A percentile compares a stretch with the other conserved stretches of the same genome.
phyloP scores from a whole-genome alignment of 805 yeast genomes.

The Zygotorulaspora chibaensis region DNA sequence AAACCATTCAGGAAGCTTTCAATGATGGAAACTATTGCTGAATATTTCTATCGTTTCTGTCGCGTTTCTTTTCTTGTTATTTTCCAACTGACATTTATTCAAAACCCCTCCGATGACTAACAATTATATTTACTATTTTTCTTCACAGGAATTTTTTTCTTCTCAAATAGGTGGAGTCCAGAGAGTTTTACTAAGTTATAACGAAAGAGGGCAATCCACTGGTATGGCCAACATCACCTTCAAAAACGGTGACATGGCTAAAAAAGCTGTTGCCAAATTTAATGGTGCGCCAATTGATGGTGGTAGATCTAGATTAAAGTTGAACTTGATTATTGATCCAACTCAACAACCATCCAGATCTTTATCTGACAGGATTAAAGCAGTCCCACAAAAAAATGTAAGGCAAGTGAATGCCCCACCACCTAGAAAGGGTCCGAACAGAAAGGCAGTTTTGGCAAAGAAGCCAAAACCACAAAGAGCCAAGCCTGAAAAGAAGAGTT shows the following conservation, averaged over 20 bases:
- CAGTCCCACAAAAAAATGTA: slow-evolving; percentile 22
- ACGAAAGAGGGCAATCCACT: slow-evolving; percentile 82
- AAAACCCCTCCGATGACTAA: slow-evolving; percentile 11
- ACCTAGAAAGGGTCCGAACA: slow-evolving; percentile 32
- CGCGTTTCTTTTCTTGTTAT: slow-evolving; percentile 3
- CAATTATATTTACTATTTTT: slow-evolving; percentile 17
- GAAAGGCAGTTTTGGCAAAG: slow-evolving; percentile 36
- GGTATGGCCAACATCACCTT: slow-evolving; percentile 90
- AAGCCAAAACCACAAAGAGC: slow-evolving; percentile 35
- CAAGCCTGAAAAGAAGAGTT: slow-evolving; percentile 59
- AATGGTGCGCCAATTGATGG: slow-evolving; percentile 92
- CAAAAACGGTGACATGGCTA: slow-evolving; percentile 63
- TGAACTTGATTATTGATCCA: slow-evolving; percentile 85
- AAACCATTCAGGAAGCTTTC: not conserved
- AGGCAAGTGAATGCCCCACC: slow-evolving; percentile 9
- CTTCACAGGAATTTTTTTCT: slow-evolving; percentile 76
- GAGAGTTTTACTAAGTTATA: slow-evolving; percentile 68
- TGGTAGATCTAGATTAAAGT: slow-evolving; percentile 69
- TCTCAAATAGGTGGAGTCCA: slow-evolving; percentile 82
- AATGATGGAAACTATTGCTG: no score
- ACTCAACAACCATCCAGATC: slow-evolving; percentile 50
- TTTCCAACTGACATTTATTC: not conserved
- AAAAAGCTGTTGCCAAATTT: slow-evolving; percentile 73
- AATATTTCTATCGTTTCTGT: slow-evolving; percentile 2
- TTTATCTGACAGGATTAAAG: slow-evolving; percentile 69